Conservation (phyloP, 176 grass and related monocot species). For the Carex littledalei region DNA sequence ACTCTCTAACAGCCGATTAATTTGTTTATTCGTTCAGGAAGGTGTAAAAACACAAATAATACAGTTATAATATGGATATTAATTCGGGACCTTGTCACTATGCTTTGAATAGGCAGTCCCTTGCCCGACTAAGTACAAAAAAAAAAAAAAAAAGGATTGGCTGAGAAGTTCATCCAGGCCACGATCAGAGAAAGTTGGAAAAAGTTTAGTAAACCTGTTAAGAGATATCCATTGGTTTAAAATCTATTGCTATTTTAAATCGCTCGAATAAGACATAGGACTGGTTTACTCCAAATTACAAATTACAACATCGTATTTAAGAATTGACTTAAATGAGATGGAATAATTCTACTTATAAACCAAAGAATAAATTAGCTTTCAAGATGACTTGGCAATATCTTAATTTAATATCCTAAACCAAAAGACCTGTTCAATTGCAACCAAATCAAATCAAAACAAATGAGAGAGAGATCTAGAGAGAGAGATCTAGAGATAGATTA, state of each 20-base stretch:
- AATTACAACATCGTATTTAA: neutral
- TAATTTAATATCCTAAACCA: neutral
- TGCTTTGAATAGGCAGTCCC: neutral
- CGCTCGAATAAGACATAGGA: neutral
- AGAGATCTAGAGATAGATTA: neutral
- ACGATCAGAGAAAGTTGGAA: neutral
- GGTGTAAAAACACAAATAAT: neutral
- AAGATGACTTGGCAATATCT: neutral
- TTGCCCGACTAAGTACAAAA: neutral
- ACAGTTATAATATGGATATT: neutral
- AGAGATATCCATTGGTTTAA: neutral
- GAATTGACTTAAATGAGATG: neutral
- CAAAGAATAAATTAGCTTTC: neutral
- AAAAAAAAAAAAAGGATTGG: neutral
- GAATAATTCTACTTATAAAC: neutral
- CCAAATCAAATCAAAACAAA: neutral
- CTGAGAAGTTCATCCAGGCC: neutral
- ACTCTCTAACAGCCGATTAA: neutral
- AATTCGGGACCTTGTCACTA: neutral
- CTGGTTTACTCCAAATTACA: neutral
- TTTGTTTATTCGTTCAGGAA: neutral
- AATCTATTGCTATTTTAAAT: neutral
- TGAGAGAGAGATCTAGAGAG: neutral
- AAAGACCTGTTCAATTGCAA: conserved; percentile 2
- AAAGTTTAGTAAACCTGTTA: neutral